These are phyloP conservation scores for Punica granatum DNA, from an alignment of 345 rosid genomes.

Conservation along the genomic window DNA sequence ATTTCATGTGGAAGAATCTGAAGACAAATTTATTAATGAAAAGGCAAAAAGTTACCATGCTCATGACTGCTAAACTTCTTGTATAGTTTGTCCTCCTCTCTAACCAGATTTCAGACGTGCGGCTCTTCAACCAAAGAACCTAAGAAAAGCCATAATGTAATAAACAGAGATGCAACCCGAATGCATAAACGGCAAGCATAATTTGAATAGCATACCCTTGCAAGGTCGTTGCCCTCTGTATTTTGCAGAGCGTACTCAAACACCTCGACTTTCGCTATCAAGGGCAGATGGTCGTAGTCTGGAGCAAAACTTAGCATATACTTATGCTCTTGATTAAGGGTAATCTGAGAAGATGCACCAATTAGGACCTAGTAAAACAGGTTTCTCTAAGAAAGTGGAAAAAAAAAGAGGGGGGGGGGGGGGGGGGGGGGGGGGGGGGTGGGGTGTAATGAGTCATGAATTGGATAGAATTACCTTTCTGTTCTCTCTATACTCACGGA, in stretches of 20 bases:
- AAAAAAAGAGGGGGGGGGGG: no score
- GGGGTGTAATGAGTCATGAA: constrained; percentile 10
- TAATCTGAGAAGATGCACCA: constrained; percentile 46
- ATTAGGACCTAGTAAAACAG: background rate
- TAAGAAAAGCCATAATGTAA: constrained; percentile 21
- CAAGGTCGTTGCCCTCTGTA: constrained; percentile 93
- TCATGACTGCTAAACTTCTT: constrained; percentile 98
- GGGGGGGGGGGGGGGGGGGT: no score
- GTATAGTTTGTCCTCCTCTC: constrained; percentile 99
- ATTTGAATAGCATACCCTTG: constrained; percentile 49
- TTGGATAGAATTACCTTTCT: constrained; percentile 51
- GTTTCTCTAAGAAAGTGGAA: background rate
- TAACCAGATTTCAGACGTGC: constrained; percentile 95
- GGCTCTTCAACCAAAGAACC: constrained; percentile 99
- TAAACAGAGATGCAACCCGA: constrained; percentile 3
- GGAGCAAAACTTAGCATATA: constrained; percentile 89
- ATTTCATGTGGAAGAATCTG: background rate
- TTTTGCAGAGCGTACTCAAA: constrained; percentile 80
- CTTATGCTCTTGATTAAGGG: constrained; percentile 89
- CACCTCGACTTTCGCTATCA: constrained; percentile 88
- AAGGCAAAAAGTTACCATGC: constrained; percentile 63
- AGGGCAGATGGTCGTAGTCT: constrained; percentile 87
- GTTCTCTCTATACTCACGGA: constrained; percentile 89
- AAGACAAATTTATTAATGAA: background rate
- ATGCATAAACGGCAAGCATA: constrained; percentile 5